These are phyloP conservation scores for Mitragyna speciosa DNA, from an alignment of 257 asterid genomes.

Conservation along the genomic window DNA sequence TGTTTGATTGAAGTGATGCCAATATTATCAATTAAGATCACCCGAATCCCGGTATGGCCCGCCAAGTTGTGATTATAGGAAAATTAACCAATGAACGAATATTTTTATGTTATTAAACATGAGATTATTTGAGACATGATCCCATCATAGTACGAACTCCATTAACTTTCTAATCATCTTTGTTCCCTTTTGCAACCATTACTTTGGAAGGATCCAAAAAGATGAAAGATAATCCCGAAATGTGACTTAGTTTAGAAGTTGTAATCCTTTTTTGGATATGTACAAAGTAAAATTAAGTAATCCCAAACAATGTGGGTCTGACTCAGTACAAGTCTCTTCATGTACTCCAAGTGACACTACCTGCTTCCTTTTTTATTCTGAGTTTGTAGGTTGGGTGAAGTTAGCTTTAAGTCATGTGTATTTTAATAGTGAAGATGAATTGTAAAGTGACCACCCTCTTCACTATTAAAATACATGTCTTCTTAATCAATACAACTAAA, in stretches of 20 bases:
- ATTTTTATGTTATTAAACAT: constrained; percentile 33
- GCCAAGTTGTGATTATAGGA: constrained; percentile 48
- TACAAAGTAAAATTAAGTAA: constrained; percentile 34
- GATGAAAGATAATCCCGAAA: constrained; percentile 34
- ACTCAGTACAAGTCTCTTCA: constrained; percentile 51
- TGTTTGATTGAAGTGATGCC: constrained; percentile 69
- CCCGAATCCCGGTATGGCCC: constrained; percentile 68
- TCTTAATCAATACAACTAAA: not conserved
- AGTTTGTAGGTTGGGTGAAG: constrained; percentile 58
- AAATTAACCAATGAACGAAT: constrained; percentile 50
- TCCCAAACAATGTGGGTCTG: constrained; percentile 54
- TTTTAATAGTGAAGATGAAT: no score
- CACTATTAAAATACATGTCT: constrained; percentile 23
- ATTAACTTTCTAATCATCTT: constrained; percentile 60
- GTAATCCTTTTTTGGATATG: constrained; percentile 51
- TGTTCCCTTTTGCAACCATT: constrained; percentile 57
- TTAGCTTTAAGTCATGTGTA: constrained; percentile 84
- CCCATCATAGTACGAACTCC: constrained; percentile 44
- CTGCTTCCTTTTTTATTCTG: constrained; percentile 35
- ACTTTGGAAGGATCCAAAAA: constrained; percentile 71
- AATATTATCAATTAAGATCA: constrained; percentile 64
- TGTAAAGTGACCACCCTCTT: constrained; percentile 28
- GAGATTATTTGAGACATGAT: constrained; percentile 46
- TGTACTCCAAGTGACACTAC: constrained; percentile 56
- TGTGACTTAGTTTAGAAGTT: constrained; percentile 57